Evolutionary conservation across 2,329 filamentous ascomycete genomes (phyloP), one percentile per base, ranked within the genome.

Genomic region (Thelonectria discophora): DNA sequence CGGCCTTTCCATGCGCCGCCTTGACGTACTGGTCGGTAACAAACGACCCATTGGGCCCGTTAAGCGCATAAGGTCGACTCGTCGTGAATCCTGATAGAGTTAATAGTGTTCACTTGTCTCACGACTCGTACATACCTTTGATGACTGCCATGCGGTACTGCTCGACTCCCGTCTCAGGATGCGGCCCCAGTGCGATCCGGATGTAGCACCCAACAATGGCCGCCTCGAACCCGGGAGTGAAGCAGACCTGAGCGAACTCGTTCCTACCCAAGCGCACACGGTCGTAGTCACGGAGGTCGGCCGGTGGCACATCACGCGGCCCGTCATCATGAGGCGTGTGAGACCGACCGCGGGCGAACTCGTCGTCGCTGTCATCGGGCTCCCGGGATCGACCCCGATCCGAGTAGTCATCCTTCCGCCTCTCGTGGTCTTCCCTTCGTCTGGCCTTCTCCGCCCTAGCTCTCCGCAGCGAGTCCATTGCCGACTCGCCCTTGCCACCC

Each of bases 161-260:
- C 64, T 91, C 90, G 61, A 89, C 82, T 3, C 90, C 89, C 4
- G 86, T 91, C 20, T 88, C 84, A 11, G 86, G 86, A 73, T 96
- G 90, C 12, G 90, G 85, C 1, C 94, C 94, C 58, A 97, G 87
- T 64, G 89, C 91, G 66, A 98, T 88, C 53, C 95, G 91, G 39
- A 90, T 90, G 75, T 91, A 99, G 76, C 93, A 96, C 53, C 93
- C 93, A 15, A 83, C 87, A 71, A 97, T 91, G 30, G 90, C 85
- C 9, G 90, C 81, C 58, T 97, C 91, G 68, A 99, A 97, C 4
- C 90, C 90, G 11, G 95, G 95, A 69, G 94, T 94, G 80, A 97
- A 97, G 82, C 93, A 97, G 57, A 97, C 90, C 72, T 94, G 88
- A 7, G 91, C 90, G 75, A 99, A 97, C 72, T 93, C 91, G 68